These are phyloP conservation scores for Eucalyptus virginea DNA, from an alignment of 345 rosid species.

Conservation along the genomic window DNA sequence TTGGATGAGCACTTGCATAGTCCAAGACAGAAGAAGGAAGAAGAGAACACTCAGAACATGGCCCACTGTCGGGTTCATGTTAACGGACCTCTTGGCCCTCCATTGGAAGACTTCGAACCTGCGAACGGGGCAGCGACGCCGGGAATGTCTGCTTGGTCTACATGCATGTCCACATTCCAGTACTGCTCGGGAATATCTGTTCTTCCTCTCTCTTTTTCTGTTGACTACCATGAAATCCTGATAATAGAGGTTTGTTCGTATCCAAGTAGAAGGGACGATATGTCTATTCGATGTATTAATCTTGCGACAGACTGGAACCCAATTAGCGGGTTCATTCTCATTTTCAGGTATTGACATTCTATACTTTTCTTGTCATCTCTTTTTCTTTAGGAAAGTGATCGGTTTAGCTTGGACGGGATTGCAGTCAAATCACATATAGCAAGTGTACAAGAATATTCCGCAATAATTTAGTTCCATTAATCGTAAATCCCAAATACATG, in stretches of 20 bases:
- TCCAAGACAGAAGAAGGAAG: neutral
- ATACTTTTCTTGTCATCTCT: neutral
- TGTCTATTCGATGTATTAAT: neutral
- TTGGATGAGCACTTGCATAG: neutral
- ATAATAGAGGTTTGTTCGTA: neutral
- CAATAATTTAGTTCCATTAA: neutral
- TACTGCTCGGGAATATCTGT: neutral
- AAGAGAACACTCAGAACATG: neutral
- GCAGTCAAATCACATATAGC: neutral
- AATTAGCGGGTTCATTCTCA: neutral
- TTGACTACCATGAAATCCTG: neutral
- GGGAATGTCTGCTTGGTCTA: neutral
- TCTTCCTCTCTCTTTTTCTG: neutral
- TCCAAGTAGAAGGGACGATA: neutral
- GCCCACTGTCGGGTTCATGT: neutral
- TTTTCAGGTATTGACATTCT: neutral
- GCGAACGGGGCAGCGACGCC: neutral
- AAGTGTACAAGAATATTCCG: neutral
- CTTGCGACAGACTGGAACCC: neutral
- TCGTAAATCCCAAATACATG: neutral
- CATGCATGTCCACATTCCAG: neutral
- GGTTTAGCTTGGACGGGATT: neutral
- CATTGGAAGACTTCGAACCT: neutral
- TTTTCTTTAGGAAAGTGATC: neutral
- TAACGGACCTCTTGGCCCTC: neutral